Evolutionary conservation across 495 filamentous ascomycete genomes (phyloP).

Genomic region (Trichoderma virens): DNA sequence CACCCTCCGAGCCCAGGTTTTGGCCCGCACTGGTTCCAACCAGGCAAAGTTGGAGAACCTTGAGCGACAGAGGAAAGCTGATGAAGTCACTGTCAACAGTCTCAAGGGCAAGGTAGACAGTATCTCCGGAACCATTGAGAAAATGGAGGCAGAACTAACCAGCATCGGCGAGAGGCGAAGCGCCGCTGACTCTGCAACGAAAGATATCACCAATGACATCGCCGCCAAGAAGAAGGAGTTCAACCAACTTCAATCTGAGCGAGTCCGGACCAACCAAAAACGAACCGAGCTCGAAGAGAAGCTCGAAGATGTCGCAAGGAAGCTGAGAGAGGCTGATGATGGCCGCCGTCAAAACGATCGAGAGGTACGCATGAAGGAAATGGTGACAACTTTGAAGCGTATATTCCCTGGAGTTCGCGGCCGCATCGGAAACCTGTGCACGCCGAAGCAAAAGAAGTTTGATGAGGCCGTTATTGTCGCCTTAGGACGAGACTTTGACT

Average conservation of each 20-base stretch:
- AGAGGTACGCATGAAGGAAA: conserved; percentile 67
- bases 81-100: conserved; percentile 79
- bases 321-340: conserved; percentile 74
- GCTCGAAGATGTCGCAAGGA: conserved; percentile 67
- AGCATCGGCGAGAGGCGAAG: conserved; percentile 60
- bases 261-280: conserved; percentile 66
- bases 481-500: conserved; percentile 86
- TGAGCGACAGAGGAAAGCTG: conserved; percentile 75
- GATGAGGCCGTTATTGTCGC: conserved; percentile 88
- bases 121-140: conserved; percentile 62
- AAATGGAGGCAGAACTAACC: conserved; percentile 62
- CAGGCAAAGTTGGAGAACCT: conserved; percentile 79
- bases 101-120: conserved; percentile 78
- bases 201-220: conserved; percentile 66
- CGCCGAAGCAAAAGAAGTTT: conserved; percentile 92
- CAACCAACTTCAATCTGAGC: conserved; percentile 77
- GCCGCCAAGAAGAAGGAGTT: conserved; percentile 85
- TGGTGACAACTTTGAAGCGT: conserved; percentile 76
- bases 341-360: conserved; percentile 75
- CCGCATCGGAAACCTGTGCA: conserved; percentile 84
- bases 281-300: conserved; percentile 88
- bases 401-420: conserved; percentile 89
- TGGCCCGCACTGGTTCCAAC: conserved; percentile 71
- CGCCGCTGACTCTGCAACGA: conserved; percentile 49
- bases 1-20: conserved; percentile 75